A percentile compares a stretch with the other conserved stretches of the same genome.
Evolutionary conservation across 148 eudicot species (phyloP).

Genomic region (Camellia japonica): DNA sequence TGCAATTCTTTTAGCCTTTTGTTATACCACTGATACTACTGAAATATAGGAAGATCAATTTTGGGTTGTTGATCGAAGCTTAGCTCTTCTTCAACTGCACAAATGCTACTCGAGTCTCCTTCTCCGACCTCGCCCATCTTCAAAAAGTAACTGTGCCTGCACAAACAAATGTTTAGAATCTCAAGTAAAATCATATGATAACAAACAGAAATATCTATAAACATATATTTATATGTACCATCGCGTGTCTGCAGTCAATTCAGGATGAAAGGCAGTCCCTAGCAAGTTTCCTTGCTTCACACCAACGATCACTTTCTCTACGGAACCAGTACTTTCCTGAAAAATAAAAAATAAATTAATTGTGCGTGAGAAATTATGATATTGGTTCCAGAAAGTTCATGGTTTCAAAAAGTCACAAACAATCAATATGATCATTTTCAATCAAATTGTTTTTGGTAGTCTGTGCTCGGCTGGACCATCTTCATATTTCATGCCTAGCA

Average conservation of each 20-base stretch:
- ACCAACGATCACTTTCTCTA: slow-evolving; percentile 79
- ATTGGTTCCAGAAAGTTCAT: neutral
- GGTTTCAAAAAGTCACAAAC: neutral
- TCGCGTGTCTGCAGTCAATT: slow-evolving; percentile 82
- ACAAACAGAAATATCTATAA: neutral
- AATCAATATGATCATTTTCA: neutral
- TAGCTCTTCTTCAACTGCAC: slow-evolving; percentile 30
- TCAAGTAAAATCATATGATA: neutral
- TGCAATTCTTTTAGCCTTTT: neutral
- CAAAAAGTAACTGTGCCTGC: slow-evolving; percentile 88
- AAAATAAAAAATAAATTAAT: slow-evolving; percentile 3
- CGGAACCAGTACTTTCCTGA: slow-evolving; percentile 43
- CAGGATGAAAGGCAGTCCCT: slow-evolving; percentile 96
- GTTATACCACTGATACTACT: slow-evolving; percentile 23
- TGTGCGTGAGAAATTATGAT: neutral
- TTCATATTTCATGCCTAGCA: neutral
- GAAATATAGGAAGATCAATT: slow-evolving; percentile 64
- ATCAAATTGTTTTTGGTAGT: neutral
- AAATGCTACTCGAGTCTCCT: slow-evolving; percentile 45
- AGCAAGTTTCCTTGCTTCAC: slow-evolving; percentile 84
- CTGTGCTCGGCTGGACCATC: neutral
- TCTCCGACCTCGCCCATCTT: slow-evolving; percentile 55
- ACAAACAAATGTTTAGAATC: slow-evolving; percentile 8
- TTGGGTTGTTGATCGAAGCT: slow-evolving; percentile 28
- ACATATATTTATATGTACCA: slow-evolving; percentile 36